These are phyloP conservation scores for Fagus sylvatica DNA, from an alignment of 306 rosid genomes.

Conservation along the genomic window DNA sequence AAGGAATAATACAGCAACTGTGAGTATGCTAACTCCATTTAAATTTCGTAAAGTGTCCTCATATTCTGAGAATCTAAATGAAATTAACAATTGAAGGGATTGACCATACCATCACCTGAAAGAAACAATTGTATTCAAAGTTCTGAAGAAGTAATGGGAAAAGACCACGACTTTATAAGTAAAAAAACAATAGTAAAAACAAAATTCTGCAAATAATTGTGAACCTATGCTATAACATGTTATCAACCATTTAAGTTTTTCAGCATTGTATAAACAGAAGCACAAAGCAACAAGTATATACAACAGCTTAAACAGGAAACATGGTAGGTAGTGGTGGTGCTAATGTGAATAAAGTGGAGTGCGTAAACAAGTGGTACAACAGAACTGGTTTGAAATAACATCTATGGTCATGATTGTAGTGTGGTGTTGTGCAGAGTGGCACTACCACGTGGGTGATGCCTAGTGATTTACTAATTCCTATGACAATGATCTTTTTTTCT, in stretches of 20 bases:
- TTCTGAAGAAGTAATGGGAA: not conserved
- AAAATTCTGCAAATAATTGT: not conserved
- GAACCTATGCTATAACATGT: not conserved
- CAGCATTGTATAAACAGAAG: not conserved
- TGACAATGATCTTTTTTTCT: not conserved
- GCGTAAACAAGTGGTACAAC: not conserved
- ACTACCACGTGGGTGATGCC: not conserved
- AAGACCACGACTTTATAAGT: not conserved
- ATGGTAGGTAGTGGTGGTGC: not conserved
- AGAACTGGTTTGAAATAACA: not conserved
- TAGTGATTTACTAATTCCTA: not conserved
- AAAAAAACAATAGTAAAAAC: not conserved
- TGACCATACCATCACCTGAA: not conserved
- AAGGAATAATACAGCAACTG: constrained; percentile 16
- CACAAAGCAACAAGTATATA: not conserved
- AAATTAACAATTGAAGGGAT: not conserved
- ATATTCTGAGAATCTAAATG: not conserved
- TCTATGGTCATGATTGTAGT: not conserved
- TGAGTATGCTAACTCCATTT: constrained; percentile 8
- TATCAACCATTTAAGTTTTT: no score
- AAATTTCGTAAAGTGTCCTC: not conserved
- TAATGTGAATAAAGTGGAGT: not conserved
- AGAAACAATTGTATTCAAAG: not conserved
- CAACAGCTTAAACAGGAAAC: not conserved
- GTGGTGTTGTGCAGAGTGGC: not conserved